Base-by-base conservation (phyloP, 2,329 filamentous ascomycete species). In the Diplodia intermedia region DNA sequence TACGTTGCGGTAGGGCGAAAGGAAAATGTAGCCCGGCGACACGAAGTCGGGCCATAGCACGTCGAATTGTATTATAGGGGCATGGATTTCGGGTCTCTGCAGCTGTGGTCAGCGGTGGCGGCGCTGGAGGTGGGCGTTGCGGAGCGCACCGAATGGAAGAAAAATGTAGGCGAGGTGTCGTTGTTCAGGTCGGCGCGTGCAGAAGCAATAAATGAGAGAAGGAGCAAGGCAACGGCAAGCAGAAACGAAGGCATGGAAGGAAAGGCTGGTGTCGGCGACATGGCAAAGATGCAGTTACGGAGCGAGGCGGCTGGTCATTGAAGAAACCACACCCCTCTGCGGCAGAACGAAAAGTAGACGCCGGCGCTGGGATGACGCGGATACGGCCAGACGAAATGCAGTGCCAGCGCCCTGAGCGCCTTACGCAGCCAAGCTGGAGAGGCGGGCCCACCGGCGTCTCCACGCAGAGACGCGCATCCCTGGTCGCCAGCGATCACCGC, bases 1-100 rank as follows among this genome's bases (percentile, higher is more conserved):
- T 67, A 80, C 72, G 43, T 82, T 79, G 55, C 83, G 79, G 70
- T 85, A 85, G 0, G 83, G 84, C 18, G 82, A 81, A 54, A 85
- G 75, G 69, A 85, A 85, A 54, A 84, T 82, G 72, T 84, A 85
- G 26, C 84, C 84, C 0, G 83, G 70, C 18, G 70, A 69, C 36
- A 71, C 66, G 18, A 71, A 62, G 20, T 71, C 68, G 50, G 68
- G 69, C 38, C 65, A 53, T n/a, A 71, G 54, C 31, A 71, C 65
- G 29, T 70, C 67, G 47, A 71, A 60, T 7, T 61, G 57, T 75
- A 73, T 50, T 79, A 73, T 70, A 76, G 78, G 78, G 15, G 79
- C 75, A 69, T 79, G 77, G 33, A 80, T 72, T 69, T 80, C 78
- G 9, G 79, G 79, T 73, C 78, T 73, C 78, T 79, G 40, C 70